phyloP scores from a whole-genome alignment of 2,329 filamentous ascomycete genomes.

The Paracorniculantispora psalliotae region DNA sequence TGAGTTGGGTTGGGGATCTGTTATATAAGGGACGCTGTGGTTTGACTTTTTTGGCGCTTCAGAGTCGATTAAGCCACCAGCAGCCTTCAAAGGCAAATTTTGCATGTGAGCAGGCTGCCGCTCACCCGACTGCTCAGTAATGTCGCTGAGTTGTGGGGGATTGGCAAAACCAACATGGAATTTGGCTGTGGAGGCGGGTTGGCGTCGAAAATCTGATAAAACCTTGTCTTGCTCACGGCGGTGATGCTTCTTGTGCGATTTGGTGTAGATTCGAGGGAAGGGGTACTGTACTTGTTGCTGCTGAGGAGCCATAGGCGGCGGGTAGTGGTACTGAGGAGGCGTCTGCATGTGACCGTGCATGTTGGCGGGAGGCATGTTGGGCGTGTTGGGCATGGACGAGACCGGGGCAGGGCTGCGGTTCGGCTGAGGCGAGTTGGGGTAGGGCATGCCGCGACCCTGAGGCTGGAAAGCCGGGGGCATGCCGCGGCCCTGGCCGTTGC shows the following conservation, averaged over 20 bases:
- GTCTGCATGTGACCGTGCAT: constrained; percentile 53
- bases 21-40: constrained; percentile 12
- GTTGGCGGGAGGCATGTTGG: constrained; percentile 59
- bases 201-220: constrained; percentile 10
- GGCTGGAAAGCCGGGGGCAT: constrained; percentile 45
- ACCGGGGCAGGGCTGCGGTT: constrained; percentile 61
- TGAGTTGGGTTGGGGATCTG: constrained; percentile 29
- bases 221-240: constrained; percentile 14
- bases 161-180: constrained; percentile 7
- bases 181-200: not conserved
- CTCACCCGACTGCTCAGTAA: constrained; percentile 5
- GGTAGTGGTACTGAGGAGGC: constrained; percentile 57
- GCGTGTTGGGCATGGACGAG: constrained; percentile 62
- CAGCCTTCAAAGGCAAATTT: not conserved
- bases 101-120: not conserved
- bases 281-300: constrained; percentile 58
- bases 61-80: constrained; percentile 2
- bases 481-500: constrained; percentile 45
- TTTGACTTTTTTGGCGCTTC: constrained; percentile 5
- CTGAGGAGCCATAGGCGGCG: constrained; percentile 52
- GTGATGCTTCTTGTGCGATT: constrained; percentile 4
- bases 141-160: constrained; percentile 1
- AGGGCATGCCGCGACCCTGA: constrained; percentile 42
- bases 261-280: constrained; percentile 25
- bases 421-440: constrained; percentile 60